phyloP scores from a whole-genome alignment of 2,329 filamentous ascomycete species.

The Pseudogymnoascus sp. region DNA sequence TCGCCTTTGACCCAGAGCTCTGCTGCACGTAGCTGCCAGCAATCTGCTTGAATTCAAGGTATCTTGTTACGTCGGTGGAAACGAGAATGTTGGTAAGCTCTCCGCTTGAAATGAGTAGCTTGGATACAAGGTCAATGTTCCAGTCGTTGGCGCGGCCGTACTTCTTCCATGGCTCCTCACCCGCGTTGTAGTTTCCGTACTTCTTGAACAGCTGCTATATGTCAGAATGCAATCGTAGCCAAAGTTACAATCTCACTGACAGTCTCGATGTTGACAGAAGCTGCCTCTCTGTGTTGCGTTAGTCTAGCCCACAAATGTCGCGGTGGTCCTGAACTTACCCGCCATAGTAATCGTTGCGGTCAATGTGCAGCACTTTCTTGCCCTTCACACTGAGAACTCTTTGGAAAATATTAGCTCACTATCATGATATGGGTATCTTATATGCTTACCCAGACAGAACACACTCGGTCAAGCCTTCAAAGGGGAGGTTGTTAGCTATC shows the following conservation, averaged over 20 bases:
- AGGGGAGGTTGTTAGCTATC: conserved; percentile 22
- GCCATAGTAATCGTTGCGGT: conserved; percentile 97
- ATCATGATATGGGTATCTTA: neutral
- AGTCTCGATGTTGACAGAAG: conserved; percentile 92
- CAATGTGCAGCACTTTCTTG: conserved; percentile 98
- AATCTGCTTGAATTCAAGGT: conserved; percentile 90
- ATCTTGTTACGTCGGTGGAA: conserved; percentile 83
- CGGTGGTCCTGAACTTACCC: conserved; percentile 54
- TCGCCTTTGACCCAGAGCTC: conserved; percentile 71
- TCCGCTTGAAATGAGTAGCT: conserved; percentile 97
- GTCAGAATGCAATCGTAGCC: conserved; percentile 27
- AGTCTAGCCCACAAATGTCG: conserved; percentile 16
- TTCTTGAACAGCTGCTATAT: conserved; percentile 79
- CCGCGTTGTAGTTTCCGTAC: conserved; percentile 72
- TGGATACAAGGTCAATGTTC: conserved; percentile 98
- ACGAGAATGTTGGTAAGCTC: conserved; percentile 98
- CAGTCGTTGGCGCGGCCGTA: conserved; percentile 95
- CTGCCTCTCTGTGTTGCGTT: conserved; percentile 64
- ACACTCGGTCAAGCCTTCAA: conserved; percentile 87
- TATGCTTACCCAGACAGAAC: conserved; percentile 82
- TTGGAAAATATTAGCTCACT: conserved; percentile 21
- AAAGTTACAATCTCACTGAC: conserved; percentile 42
- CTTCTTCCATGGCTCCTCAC: conserved; percentile 94
- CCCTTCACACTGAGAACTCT: conserved; percentile 96
- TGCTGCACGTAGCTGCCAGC: conserved; percentile 96